These are phyloP conservation scores for Trichoderma koningii DNA, from an alignment of 2,329 filamentous ascomycete species.

Conservation along the genomic window DNA sequence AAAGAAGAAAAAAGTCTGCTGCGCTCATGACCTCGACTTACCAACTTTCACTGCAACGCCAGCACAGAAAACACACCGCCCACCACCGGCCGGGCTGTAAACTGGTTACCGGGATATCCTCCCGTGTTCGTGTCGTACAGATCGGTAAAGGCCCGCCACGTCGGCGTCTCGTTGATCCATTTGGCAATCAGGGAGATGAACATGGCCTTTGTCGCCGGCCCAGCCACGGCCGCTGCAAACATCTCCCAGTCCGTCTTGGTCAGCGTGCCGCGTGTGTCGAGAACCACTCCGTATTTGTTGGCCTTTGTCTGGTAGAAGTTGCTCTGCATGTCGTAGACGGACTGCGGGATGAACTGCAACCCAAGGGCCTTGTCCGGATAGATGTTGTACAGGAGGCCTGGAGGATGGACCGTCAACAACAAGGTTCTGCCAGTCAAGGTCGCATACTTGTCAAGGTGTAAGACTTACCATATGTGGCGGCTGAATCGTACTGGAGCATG, in stretches of 20 bases:
- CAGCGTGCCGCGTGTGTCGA: conserved; percentile 79
- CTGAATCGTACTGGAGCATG: conserved; percentile 76
- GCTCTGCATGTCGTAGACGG: conserved; percentile 76
- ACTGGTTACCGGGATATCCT: conserved; percentile 63
- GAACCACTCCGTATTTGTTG: conserved; percentile 76
- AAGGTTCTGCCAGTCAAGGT: neutral
- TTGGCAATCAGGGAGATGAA: conserved; percentile 69
- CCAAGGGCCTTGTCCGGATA: conserved; percentile 77
- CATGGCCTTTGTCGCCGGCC: conserved; percentile 58
- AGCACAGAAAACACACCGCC: conserved; percentile 80
- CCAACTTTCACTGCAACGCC: conserved; percentile 50
- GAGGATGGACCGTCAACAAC: neutral
- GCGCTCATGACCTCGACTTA: conserved; percentile 11
- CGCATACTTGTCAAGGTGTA: no score
- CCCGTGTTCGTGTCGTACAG: conserved; percentile 73
- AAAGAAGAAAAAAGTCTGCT: neutral
- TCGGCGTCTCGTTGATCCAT: conserved; percentile 75
- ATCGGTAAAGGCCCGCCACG: conserved; percentile 73
- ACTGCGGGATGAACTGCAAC: conserved; percentile 73
- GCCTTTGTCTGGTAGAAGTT: conserved; percentile 73
- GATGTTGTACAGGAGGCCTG: conserved; percentile 69
- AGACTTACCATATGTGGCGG: conserved; percentile 45
- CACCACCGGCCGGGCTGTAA: conserved; percentile 77
- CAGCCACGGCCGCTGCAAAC: conserved; percentile 76
- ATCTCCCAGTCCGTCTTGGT: conserved; percentile 89